A percentile compares a stretch with the other conserved stretches of the same genome.
phyloP scores from a whole-genome alignment of 371 early-diverging fungal species.

The Apophysomyces variabilis region DNA sequence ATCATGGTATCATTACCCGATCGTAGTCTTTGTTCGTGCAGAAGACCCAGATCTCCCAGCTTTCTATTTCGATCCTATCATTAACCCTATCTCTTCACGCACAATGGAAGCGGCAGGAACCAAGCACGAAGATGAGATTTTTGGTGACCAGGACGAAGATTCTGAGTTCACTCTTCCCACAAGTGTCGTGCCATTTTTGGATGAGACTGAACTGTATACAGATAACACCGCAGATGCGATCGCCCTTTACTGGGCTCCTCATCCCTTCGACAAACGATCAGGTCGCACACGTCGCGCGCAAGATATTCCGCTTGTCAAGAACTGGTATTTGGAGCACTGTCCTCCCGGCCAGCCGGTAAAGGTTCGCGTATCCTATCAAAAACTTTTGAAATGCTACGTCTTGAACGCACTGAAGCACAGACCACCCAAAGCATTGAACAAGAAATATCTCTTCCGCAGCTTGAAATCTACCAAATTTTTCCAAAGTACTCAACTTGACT shows the following conservation, averaged over 20 bases:
- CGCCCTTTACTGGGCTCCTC: constrained; percentile 96
- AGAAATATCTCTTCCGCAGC: constrained; percentile 93
- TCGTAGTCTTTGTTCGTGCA: constrained; percentile 84
- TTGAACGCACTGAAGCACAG: constrained; percentile 88
- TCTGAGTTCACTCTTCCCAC: constrained; percentile 80
- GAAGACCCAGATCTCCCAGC: constrained; percentile 97
- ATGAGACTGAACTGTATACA: constrained; percentile 78
- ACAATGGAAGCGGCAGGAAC: constrained; percentile 57
- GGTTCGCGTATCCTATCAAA: constrained; percentile 98
- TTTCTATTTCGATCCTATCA: constrained; percentile 95
- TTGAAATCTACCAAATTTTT: constrained; percentile 98
- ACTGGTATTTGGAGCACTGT: constrained; percentile 97
- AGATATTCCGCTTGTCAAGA: constrained; percentile 95
- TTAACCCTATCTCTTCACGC: constrained; percentile 95
- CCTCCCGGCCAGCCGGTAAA: constrained; percentile 95
- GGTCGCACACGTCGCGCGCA: constrained; percentile 94
- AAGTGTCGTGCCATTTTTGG: constrained; percentile 86
- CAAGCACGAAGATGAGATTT: constrained; percentile 86
- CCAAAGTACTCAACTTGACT: constrained; percentile 97
- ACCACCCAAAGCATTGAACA: constrained; percentile 87
- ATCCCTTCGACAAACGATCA: constrained; percentile 94
- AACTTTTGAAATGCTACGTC: constrained; percentile 90
- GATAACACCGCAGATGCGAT: constrained; percentile 94
- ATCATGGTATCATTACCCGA: constrained; percentile 93
- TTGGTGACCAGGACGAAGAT: constrained; percentile 78